These are phyloP conservation scores for Auriscalpium microsporum DNA, from an alignment of 768 basidiomycete genomes.

Conservation along the genomic window DNA sequence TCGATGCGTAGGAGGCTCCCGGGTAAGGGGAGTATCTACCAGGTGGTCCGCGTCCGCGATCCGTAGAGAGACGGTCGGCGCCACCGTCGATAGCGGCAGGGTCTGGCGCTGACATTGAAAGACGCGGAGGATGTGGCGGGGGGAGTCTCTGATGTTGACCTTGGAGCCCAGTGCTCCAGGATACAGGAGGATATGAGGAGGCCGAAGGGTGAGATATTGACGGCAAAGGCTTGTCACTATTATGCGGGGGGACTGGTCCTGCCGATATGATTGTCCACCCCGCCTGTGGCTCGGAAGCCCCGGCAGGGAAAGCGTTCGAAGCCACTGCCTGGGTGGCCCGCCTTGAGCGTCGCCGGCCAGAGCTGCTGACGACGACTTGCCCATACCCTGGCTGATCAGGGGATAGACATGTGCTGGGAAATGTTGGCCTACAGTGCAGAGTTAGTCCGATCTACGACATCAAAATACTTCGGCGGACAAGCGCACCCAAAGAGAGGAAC, in stretches of 20 bases:
- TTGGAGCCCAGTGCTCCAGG: background rate
- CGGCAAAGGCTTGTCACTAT: conserved; percentile 2
- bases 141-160: background rate
- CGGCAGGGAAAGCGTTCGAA: conserved; percentile 1
- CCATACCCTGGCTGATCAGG: conserved; percentile 85
- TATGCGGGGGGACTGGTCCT: conserved; percentile 8
- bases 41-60: conserved; percentile 19
- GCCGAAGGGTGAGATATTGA: background rate
- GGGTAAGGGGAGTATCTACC: conserved; percentile 42
- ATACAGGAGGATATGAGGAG: conserved; percentile 4
- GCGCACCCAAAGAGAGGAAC: conserved; percentile 81
- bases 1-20: conserved; percentile 17
- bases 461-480: background rate
- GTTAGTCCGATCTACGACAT: background rate
- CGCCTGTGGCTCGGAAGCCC: conserved; percentile 8
- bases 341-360: conserved; percentile 11
- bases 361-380: conserved; percentile 52
- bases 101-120: conserved; percentile 11
- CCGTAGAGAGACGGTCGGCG: conserved; percentile 24
- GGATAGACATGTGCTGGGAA: conserved; percentile 74
- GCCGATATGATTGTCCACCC: conserved; percentile 15
- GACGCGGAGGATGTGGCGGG: background rate
- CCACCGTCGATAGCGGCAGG: conserved; percentile 15
- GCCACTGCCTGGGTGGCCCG: conserved; percentile 10
- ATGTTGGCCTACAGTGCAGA: conserved; percentile 52